These are phyloP conservation scores for Pilobolus umbonatus DNA, from an alignment of 192 early-diverging fungal species.

Conservation along the genomic window DNA sequence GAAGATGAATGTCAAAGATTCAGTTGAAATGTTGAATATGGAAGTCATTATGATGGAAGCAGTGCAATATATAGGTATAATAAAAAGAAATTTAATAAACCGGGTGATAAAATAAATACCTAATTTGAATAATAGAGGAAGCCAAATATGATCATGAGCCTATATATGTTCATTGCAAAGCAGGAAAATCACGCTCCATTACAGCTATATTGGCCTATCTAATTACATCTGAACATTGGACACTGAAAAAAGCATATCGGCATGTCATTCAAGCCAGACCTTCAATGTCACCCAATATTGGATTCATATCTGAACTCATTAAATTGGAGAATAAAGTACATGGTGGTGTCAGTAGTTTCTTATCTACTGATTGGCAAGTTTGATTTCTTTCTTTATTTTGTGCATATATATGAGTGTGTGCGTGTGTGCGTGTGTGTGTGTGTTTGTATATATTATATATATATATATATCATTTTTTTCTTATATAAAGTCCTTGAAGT, in stretches of 20 bases:
- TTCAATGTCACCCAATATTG: slow-evolving; percentile 73
- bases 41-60: slow-evolving; percentile 57
- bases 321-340: slow-evolving; percentile 59
- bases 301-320: slow-evolving; percentile 67
- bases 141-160: slow-evolving; percentile 37
- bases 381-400: too few species aligned
- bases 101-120: neutral
- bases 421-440: too few species aligned
- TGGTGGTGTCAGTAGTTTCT: slow-evolving; percentile 38
- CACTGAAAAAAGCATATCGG: slow-evolving; percentile 59
- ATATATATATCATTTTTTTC: too few species aligned
- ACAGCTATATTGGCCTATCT: slow-evolving; percentile 67
- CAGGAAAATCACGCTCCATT: slow-evolving; percentile 66
- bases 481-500: too few species aligned
- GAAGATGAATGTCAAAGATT: slow-evolving; percentile 55
- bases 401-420: too few species aligned
- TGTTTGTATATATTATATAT: too few species aligned
- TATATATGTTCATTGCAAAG: slow-evolving; percentile 75
- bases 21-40: slow-evolving; percentile 62
- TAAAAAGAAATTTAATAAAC: neutral
- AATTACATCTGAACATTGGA: slow-evolving; percentile 54
- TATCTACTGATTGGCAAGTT: slow-evolving; percentile 32
- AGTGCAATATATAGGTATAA: slow-evolving; percentile 61
- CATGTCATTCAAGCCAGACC: slow-evolving; percentile 58
- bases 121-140: slow-evolving; percentile 20